Base-by-base conservation (phyloP, 495 filamentous ascomycete genomes). In the Aspergillus diversus region DNA sequence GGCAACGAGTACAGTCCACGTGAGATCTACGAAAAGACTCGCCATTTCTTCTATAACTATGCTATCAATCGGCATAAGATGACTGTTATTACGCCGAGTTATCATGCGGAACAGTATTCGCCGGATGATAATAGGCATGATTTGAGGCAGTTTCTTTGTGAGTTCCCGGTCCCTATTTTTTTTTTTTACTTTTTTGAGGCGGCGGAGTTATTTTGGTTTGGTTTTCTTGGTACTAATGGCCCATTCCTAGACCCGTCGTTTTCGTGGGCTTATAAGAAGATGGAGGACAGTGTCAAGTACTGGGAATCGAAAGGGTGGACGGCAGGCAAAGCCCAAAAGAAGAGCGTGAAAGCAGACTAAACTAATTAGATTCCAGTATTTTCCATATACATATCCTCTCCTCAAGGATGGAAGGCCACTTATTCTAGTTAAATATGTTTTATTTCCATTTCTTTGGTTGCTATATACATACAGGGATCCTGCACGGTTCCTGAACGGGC, bases 111-210 rank as follows among this genome's bases (percentile, higher is more conserved):
- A 60, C 68, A 77, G 21, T 87, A 87, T 67, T 80, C 74, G 17
- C 85, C 85, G 3, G 89, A 90, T 53, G 89, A 91, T 71, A 89
- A 91, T 66, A 72, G 88, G 39, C 90, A 86, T 60, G 90, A 93
- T 69, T 67, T 88, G 34, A 74, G 88, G 34, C 88, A 86, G 16
- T 91, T 92, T 69, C 63, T 77, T 37, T 78, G 68, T 70, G 46
- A 31, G 68, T 67, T 59, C 21, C 21, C 21, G 21, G 21, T 27
- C 21, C 21, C 21, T 27, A 27, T 43, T 48, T 50, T 48, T 39
- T 7, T 33, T 49, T 35, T 21, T n/a, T 33, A 49, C 31, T 32
- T 34, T 33, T 9, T 17, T 35, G 43, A 12, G 12, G 8, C 4
- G 8, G 39, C 4, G 39, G 39, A 7, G n/a, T 39, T 4, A 15